phyloP scores from a whole-genome alignment of 2,329 filamentous ascomycete species.

The Cyclaneusma minus region DNA sequence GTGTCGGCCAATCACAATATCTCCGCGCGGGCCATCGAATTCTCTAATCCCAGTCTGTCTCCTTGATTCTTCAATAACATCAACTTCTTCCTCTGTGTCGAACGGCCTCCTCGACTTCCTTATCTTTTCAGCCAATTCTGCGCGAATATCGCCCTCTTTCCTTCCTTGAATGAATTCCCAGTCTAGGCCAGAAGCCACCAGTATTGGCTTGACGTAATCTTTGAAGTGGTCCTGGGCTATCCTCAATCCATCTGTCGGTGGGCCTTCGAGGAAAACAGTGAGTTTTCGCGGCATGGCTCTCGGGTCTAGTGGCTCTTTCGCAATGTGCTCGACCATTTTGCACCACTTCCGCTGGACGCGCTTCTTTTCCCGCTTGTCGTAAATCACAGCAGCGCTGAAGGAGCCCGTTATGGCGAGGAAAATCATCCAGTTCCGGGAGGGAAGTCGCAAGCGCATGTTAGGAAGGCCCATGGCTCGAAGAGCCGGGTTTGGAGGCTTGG shows the following conservation, averaged over 20 bases:
- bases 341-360: conserved; percentile 77
- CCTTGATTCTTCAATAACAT: conserved; percentile 48
- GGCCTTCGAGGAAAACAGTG: conserved; percentile 72
- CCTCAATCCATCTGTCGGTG: conserved; percentile 73
- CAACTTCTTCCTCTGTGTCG: conserved; percentile 26
- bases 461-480: conserved; percentile 74
- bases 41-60: conserved; percentile 50
- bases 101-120: conserved; percentile 45
- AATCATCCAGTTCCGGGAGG: conserved; percentile 95
- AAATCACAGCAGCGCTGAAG: conserved; percentile 68
- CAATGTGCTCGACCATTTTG: conserved; percentile 69
- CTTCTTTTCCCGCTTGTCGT: conserved; percentile 85
- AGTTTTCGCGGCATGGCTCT: conserved; percentile 68
- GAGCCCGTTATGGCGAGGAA: conserved; percentile 70
- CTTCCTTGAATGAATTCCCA: conserved; percentile 93
- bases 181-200: conserved; percentile 80
- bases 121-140: conserved; percentile 74
- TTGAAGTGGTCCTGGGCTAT: conserved; percentile 87
- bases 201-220: conserved; percentile 85
- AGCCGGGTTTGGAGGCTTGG: conserved; percentile 48
- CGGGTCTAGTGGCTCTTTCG: conserved; percentile 56
- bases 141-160: conserved; percentile 82
- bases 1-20: conserved; percentile 78
- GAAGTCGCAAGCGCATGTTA: conserved; percentile 66
- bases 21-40: conserved; percentile 62